These are phyloP conservation scores for Torulaspora globosa DNA, from an alignment of 1,139 yeast genomes.

Conservation along the genomic window DNA sequence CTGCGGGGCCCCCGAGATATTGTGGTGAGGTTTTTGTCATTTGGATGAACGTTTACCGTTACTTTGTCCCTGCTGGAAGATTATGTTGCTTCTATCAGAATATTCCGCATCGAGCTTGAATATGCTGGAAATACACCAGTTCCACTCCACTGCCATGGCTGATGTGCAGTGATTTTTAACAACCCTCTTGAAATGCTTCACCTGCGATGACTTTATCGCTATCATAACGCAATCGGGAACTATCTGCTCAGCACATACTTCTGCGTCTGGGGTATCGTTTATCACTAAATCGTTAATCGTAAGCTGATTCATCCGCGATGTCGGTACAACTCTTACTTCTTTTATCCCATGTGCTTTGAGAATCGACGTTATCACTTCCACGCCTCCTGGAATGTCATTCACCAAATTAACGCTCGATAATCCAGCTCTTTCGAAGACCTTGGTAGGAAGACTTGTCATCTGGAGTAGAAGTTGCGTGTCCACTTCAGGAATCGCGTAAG, in stretches of 20 bases:
- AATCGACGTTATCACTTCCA: conserved; percentile 55
- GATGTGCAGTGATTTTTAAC: conserved; percentile 30
- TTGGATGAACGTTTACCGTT: not conserved
- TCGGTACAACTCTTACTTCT: conserved; percentile 39
- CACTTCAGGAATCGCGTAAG: conserved; percentile 37
- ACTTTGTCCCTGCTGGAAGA: conserved; percentile 3
- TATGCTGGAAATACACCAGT: conserved; percentile 61
- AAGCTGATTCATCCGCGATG: conserved; percentile 24
- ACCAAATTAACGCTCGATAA: conserved; percentile 58
- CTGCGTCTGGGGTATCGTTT: conserved; percentile 17
- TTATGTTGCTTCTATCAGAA: conserved; percentile 6
- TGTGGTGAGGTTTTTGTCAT: not conserved
- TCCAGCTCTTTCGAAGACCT: conserved; percentile 37
- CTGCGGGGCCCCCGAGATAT: not conserved
- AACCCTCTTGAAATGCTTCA: conserved; percentile 41
- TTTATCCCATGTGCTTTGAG: conserved; percentile 61
- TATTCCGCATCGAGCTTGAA: conserved; percentile 43
- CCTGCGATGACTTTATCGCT: conserved; percentile 40
- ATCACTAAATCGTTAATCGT: conserved; percentile 27
- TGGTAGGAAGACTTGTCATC: conserved; percentile 34
- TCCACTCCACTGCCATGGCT: conserved; percentile 54
- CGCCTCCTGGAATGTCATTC: conserved; percentile 64
- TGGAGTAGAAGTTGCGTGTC: conserved; percentile 32
- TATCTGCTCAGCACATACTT: not conserved
- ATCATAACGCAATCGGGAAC: conserved; percentile 31